Base-by-base conservation (phyloP, 768 basidiomycete species). In the Tephrocybe sp. region DNA sequence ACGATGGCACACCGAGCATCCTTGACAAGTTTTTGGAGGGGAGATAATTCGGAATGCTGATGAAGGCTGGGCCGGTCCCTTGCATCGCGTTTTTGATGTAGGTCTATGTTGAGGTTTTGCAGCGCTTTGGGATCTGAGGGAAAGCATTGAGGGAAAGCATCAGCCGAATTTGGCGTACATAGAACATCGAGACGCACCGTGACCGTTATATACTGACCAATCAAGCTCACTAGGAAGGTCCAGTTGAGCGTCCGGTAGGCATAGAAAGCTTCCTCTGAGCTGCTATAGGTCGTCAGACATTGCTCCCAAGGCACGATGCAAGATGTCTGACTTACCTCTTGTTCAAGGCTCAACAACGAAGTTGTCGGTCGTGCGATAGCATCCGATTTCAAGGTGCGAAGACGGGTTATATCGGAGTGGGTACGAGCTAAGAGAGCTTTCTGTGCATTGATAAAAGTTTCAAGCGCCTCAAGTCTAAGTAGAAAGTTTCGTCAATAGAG, bases 381-480 rank as follows among this genome's bases (percentile, higher is more conserved):
- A 36, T 77, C 65, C 14, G 58, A 65, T 53, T 71, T 77, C 26
- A 86, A 69, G 34, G 62, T 62, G 39, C 73, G 72, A 18, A 91
- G 73, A 18, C 74, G 69, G 44, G 76, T 76, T 62, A 90, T 79
- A 68, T 90, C 87, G 58, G 75, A 67, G 54, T 81, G 77, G 24
- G 85, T 85, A 26, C 78, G 77, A 42, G 75, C 73, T 32, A 90
- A 78, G 28, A 88, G 58, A 17, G 71, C 63, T 64, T 69, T 79
- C 68, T 90, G 88, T 36, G 78, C 70, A 49, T 78, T 73, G 55
- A 90, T 77, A 67, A 84, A 90, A 43, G 69, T 69, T 59, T 81
- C 77, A 58, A 90, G 84, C 73, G 84, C 85, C 66, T 85, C 76
- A 58, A n/a, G n/a, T n/a, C n/a, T 82, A n/a, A n/a, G 66, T 60